These are phyloP conservation scores for Backusella macrospora DNA, from an alignment of 192 early-diverging fungal genomes.

Conservation along the genomic window DNA sequence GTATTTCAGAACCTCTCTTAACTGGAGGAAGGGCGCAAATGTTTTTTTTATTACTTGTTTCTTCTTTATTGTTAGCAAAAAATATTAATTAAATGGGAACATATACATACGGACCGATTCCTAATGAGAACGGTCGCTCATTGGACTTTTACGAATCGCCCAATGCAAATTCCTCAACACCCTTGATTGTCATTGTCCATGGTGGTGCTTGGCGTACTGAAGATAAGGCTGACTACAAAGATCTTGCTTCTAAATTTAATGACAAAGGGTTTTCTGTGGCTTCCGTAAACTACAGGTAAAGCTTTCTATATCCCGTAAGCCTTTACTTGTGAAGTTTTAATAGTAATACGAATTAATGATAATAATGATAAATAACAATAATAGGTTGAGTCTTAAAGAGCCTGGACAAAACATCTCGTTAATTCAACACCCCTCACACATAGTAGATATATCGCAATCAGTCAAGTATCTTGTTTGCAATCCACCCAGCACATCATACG, in stretches of 20 bases:
- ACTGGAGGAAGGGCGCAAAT: background rate
- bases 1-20: too few species aligned
- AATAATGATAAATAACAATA: too few species aligned
- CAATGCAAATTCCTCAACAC: slow-evolving; percentile 19
- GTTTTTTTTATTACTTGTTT: background rate
- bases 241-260: slow-evolving; percentile 56
- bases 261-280: slow-evolving; percentile 60
- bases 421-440: slow-evolving; percentile 69
- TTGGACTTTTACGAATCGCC: slow-evolving; percentile 66
- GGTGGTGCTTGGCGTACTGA: slow-evolving; percentile 88
- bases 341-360: background rate
- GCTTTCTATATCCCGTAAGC: background rate
- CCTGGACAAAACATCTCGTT: slow-evolving; percentile 30
- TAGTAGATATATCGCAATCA: slow-evolving; percentile 62
- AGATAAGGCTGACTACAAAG: slow-evolving; percentile 64
- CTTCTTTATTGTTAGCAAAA: background rate
- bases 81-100: background rate
- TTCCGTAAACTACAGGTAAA: slow-evolving; percentile 71
- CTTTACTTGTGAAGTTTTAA: background rate
- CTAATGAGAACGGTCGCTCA: slow-evolving; percentile 38
- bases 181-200: slow-evolving; percentile 75
- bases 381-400: slow-evolving; percentile 30
- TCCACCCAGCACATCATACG: background rate
- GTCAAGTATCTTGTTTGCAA: slow-evolving; percentile 52
- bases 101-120: background rate